phyloP scores from a whole-genome alignment of 2,329 filamentous ascomycete genomes.

The Pyrenophora seminiperda region DNA sequence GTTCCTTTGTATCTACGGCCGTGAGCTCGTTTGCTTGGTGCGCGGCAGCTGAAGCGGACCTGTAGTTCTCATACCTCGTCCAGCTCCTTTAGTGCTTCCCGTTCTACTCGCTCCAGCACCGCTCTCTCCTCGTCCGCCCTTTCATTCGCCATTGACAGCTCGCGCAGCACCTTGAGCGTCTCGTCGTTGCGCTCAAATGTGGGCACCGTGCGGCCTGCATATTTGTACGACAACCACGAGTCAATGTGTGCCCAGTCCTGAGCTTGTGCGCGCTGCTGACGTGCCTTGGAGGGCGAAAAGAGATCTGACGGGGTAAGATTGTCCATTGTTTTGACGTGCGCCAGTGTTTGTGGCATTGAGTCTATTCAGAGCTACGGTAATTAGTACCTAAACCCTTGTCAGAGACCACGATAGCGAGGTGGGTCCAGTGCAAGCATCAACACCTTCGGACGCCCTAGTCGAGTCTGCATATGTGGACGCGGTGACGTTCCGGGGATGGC shows the following conservation, averaged over 20 bases:
- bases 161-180: slow-evolving; percentile 75
- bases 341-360: slow-evolving; percentile 3
- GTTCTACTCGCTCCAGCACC: slow-evolving; percentile 64
- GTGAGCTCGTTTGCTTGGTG: slow-evolving; percentile 15
- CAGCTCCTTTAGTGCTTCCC: slow-evolving; percentile 63
- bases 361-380: slow-evolving; percentile 2
- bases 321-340: slow-evolving; percentile 33
- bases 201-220: slow-evolving; percentile 70
- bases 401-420: slow-evolving; percentile 3
- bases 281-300: slow-evolving; percentile 67
- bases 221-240: slow-evolving; percentile 72
- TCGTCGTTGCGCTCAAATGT: slow-evolving; percentile 85
- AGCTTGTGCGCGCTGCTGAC: slow-evolving; percentile 78
- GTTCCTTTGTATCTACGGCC: slow-evolving; percentile 26
- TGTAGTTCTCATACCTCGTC: slow-evolving; percentile 39
- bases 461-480: slow-evolving; percentile 6
- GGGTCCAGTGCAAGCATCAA: slow-evolving; percentile 5
- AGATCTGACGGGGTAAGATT: slow-evolving; percentile 52
- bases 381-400: slow-evolving; percentile 2
- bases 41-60: slow-evolving; percentile 15
- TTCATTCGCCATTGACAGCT: slow-evolving; percentile 77
- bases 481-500: slow-evolving; percentile 10
- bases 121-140: slow-evolving; percentile 72
- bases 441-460: slow-evolving; percentile 3
- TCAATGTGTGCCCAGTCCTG: slow-evolving; percentile 93